phyloP scores from a whole-genome alignment of 306 rosid species.

The Erythrophleum fordii region DNA sequence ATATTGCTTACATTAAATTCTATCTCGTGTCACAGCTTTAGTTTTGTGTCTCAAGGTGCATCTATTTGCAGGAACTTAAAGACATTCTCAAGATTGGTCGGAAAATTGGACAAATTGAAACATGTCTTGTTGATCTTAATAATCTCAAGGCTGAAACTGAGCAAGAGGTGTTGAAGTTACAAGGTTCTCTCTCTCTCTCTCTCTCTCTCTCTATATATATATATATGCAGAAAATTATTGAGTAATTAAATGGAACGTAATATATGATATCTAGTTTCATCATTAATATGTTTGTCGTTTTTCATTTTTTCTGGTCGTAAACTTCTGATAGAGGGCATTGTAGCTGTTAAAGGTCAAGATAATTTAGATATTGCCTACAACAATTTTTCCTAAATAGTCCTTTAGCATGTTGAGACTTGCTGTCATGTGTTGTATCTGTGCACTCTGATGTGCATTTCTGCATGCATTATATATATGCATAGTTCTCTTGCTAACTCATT shows the following conservation, averaged over 20 bases:
- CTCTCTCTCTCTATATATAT: not conserved
- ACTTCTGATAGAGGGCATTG: not conserved
- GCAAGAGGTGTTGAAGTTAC: constrained; percentile 37
- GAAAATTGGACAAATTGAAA: constrained; percentile 33
- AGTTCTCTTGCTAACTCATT: not conserved
- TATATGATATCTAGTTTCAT: not conserved
- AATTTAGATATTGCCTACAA: not conserved
- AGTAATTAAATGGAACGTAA: not conserved
- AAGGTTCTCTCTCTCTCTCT: constrained; percentile 43
- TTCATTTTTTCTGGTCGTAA: not conserved
- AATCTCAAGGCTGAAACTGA: constrained; percentile 36
- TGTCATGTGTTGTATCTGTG: not conserved
- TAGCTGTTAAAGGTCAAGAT: not conserved
- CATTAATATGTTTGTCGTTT: not conserved
- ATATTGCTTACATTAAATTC: not conserved
- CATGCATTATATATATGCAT: not conserved
- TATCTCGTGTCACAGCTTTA: not conserved
- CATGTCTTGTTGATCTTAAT: not conserved
- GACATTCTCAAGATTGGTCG: constrained; percentile 3
- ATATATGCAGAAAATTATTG: not conserved
- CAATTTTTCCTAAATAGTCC: not conserved
- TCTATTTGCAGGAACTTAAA: constrained; percentile 42
- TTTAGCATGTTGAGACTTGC: not conserved
- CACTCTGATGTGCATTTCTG: not conserved
- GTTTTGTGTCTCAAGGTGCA: constrained; percentile 16